Percentiles rank a stretch among this genome's conserved stretches.
Conservation (phyloP, 192 early-diverging fungal species). For the Entomortierella chlamydospora region DNA sequence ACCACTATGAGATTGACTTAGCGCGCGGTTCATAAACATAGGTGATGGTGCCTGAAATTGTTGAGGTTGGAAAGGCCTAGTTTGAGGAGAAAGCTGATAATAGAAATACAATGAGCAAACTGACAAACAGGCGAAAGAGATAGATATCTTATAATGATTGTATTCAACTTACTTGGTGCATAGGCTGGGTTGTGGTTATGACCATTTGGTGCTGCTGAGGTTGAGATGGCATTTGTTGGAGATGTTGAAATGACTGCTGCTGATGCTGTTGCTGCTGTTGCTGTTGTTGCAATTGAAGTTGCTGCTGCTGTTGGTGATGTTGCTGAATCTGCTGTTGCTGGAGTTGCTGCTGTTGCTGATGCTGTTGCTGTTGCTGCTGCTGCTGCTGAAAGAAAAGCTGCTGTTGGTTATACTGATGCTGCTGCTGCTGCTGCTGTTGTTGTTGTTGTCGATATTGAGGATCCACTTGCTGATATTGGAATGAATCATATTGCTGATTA, state of each 20-base stretch:
- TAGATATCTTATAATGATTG: too few relatives aligned
- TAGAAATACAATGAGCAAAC: too few relatives aligned
- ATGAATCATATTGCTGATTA: conserved; percentile 37
- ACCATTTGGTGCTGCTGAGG: conserved; percentile 9
- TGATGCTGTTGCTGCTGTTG: conserved; percentile 29
- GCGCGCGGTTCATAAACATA: conserved; percentile 25
- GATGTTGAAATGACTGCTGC: conserved; percentile 26
- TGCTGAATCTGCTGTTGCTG: conserved; percentile 29
- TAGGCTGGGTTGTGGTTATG: conserved; percentile 15
- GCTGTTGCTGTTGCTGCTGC: conserved; percentile 41
- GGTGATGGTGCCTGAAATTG: conserved; percentile 20
- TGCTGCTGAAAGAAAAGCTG: conserved; percentile 27
- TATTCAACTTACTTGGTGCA: conserved; percentile 21
- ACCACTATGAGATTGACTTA: conserved; percentile 14
- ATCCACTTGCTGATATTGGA: conserved; percentile 45
- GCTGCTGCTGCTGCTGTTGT: conserved; percentile 25
- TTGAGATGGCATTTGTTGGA: conserved; percentile 20
- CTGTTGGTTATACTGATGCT: conserved; percentile 29
- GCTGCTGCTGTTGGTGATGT: conserved; percentile 29
- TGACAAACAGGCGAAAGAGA: too few relatives aligned
- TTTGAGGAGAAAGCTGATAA: conserved; percentile 24
- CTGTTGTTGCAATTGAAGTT: conserved; percentile 20
- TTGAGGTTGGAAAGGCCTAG: conserved; percentile 37
- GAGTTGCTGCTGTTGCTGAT: conserved; percentile 13
- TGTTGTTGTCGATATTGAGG: conserved; percentile 44